Base-by-base conservation (phyloP, 2,329 filamentous ascomycete species). In the Trichoderma lentiforme region DNA sequence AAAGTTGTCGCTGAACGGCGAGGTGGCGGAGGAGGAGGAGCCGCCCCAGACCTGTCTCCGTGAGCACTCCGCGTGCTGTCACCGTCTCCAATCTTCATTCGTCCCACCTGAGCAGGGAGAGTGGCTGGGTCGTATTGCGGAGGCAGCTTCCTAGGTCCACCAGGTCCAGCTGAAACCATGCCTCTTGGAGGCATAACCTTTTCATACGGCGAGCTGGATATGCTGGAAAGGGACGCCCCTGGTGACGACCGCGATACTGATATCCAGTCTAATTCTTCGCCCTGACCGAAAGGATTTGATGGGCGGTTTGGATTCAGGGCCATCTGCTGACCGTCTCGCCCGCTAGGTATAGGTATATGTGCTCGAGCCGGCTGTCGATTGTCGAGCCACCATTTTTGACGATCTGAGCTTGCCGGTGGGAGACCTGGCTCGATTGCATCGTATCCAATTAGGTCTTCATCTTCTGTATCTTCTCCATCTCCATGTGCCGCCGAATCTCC, bases 211-310 rank as follows among this genome's bases (percentile, higher is more conserved):
- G 87, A 90, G 69, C 85, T 88, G 11, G 88, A 89, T 73, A 90
- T 84, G 77, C 85, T 89, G 2, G 86, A 88, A 0, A 87, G 83
- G 1, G 86, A 87, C 34, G 87, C 80, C 47, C 86, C 84, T 18
- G 87, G 88, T 56, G 85, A 83, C 3, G 86, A 82, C 36, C 88
- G 83, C 26, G 89, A 86, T 6, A 91, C 84, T 4, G 86, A 87
- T 56, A 97, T 89, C 96, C 96, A 98, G 77, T 98, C 95, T 11
- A 91, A 89, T 80, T 97, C 93, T 36, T 91, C 86, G 2, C 88
- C 90, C 0, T 87, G 84, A 1, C 86, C 87, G 80, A 97, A 98
- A 0, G 96, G 96, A 77, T 98, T 98, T 1, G 92, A 89, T 14
- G 90, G 89, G 62, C 93, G 89, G 36, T 89, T 87, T 1, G 91